These are phyloP conservation scores for Asterochloris erici DNA, from an alignment of 139 green algal species.

Conservation along the genomic window DNA sequence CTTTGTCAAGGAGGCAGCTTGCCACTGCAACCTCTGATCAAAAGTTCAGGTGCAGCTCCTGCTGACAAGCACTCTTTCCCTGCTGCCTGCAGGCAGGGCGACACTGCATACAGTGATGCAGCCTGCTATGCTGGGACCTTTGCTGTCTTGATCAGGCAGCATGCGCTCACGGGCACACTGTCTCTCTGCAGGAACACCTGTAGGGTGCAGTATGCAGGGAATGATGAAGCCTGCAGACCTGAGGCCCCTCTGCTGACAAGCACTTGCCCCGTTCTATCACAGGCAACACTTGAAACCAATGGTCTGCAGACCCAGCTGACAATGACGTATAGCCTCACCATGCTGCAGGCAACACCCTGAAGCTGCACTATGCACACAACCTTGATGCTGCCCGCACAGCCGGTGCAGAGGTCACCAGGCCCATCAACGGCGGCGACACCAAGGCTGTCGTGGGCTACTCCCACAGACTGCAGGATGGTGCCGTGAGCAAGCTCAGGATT, in stretches of 20 bases:
- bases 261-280: background rate
- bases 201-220: too few relatives aligned
- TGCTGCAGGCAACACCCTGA: constrained; percentile 24
- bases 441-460: constrained; percentile 19
- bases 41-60: background rate
- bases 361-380: constrained; percentile 38
- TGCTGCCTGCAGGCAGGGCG: background rate
- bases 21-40: background rate
- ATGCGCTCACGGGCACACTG: background rate
- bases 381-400: constrained; percentile 26
- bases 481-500: constrained; percentile 43
- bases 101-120: background rate
- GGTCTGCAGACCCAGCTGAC: background rate
- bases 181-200: too few relatives aligned
- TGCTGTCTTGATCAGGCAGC: too few relatives aligned
- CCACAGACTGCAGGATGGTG: constrained; percentile 26
- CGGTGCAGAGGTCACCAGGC: constrained; percentile 38
- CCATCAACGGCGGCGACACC: constrained; percentile 3
- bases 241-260: too few relatives aligned
- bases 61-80: background rate
- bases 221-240: too few relatives aligned
- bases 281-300: background rate
- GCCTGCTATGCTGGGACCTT: background rate
- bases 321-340: background rate
- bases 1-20: background rate